phyloP scores from a whole-genome alignment of 192 early-diverging fungal species.

The Kappamyces sp. region DNA sequence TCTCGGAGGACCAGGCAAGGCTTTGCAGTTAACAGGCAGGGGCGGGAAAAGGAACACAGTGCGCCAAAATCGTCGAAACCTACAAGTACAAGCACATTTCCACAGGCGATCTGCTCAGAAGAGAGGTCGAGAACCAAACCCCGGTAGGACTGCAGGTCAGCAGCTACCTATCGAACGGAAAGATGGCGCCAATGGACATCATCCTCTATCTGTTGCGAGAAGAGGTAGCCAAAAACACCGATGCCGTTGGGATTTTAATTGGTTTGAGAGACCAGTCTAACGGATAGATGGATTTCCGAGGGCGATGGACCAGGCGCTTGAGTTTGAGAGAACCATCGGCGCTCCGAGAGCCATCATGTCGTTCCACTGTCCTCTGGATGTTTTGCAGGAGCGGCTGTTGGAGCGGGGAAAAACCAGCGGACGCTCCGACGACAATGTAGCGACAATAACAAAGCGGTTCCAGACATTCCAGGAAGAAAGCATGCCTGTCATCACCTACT shows the following conservation, averaged over 20 bases:
- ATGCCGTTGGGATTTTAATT: conserved; percentile 11
- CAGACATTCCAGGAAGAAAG: conserved; percentile 33
- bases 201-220: conserved; percentile 13
- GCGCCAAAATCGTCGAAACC: conserved; percentile 37
- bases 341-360: conserved; percentile 38
- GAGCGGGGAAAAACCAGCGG: conserved; percentile 56
- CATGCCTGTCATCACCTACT: conserved; percentile 41
- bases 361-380: conserved; percentile 44
- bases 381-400: conserved; percentile 41
- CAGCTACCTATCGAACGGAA: conserved; percentile 49
- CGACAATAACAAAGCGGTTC: conserved; percentile 47
- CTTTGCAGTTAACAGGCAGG: no score
- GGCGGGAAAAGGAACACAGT: conserved; percentile 48
- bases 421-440: conserved; percentile 53
- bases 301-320: conserved; percentile 50
- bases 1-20: conserved; percentile 45
- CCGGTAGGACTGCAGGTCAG: conserved; percentile 35
- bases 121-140: conserved; percentile 41
- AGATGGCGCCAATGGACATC: conserved; percentile 48
- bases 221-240: conserved; percentile 23
- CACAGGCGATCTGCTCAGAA: conserved; percentile 54
- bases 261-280: conserved; percentile 28
- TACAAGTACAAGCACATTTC: conserved; percentile 47
- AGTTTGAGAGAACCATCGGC: conserved; percentile 41
- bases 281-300: conserved; percentile 64